phyloP scores from a whole-genome alignment of 1,139 yeast genomes.

The Hansenula lynferdii region DNA sequence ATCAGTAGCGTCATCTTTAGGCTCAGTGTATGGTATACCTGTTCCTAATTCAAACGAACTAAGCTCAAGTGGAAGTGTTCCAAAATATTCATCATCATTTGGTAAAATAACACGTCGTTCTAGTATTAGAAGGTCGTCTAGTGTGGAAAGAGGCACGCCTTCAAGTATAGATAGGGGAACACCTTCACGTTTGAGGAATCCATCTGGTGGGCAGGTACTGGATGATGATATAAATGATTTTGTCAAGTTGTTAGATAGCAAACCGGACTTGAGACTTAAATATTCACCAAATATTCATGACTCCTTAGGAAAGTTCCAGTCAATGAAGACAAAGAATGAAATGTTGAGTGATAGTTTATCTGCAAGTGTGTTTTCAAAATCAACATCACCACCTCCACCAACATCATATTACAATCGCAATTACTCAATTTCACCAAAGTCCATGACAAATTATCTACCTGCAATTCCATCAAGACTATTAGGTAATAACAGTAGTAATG shows the following conservation, averaged over 20 bases:
- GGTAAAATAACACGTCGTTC: slow-evolving; percentile 33
- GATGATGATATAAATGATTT: slow-evolving; percentile 80
- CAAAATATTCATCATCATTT: slow-evolving; percentile 35
- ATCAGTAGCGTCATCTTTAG: slow-evolving; percentile 28
- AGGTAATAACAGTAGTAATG: slow-evolving; percentile 24
- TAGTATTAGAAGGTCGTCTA: slow-evolving; percentile 29
- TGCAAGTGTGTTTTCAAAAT: slow-evolving; percentile 26
- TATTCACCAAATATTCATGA: slow-evolving; percentile 32
- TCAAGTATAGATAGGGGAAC: slow-evolving; percentile 11
- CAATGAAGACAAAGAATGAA: slow-evolving; percentile 40
- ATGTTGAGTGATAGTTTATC: slow-evolving; percentile 36
- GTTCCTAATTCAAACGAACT: slow-evolving; percentile 18
- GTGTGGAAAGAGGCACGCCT: slow-evolving; percentile 18
- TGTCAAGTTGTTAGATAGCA: slow-evolving; percentile 74
- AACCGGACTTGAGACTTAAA: slow-evolving; percentile 49
- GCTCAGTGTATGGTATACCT: slow-evolving; percentile 14
- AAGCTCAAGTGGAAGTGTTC: slow-evolving; percentile 30
- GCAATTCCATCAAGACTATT: slow-evolving; percentile 41
- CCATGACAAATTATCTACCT: slow-evolving; percentile 31
- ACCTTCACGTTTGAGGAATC: slow-evolving; percentile 13
- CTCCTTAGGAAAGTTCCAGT: slow-evolving; percentile 42
- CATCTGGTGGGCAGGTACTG: slow-evolving; percentile 31
- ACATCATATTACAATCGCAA: background rate
- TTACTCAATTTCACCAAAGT: slow-evolving; percentile 24
- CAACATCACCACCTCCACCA: slow-evolving; percentile 14